These are phyloP conservation scores for Neoscytalidium dimidiatum DNA, from an alignment of 2,329 filamentous ascomycete species.

Conservation along the genomic window DNA sequence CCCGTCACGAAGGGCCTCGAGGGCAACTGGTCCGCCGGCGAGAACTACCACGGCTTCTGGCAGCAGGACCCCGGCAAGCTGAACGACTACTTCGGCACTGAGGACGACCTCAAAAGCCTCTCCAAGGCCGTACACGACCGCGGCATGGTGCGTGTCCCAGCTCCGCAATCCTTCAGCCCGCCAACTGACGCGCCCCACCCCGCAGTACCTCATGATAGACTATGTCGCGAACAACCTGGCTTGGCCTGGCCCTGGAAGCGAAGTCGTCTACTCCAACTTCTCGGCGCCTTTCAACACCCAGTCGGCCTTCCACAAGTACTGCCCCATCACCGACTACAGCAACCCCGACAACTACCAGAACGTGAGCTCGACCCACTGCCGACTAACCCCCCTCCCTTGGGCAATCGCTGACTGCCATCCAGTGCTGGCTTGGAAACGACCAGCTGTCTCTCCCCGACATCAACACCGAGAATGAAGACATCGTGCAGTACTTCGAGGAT, in stretches of 20 bases:
- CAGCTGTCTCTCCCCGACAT: slow-evolving; percentile 26
- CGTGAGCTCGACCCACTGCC: slow-evolving; percentile 23
- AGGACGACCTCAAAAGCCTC: slow-evolving; percentile 49
- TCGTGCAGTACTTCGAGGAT: neutral
- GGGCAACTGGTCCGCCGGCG: slow-evolving; percentile 34
- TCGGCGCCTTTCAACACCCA: slow-evolving; percentile 33
- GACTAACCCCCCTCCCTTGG: neutral
- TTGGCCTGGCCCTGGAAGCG: slow-evolving; percentile 25
- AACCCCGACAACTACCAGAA: slow-evolving; percentile 31
- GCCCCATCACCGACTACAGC: slow-evolving; percentile 27
- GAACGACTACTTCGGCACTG: slow-evolving; percentile 53
- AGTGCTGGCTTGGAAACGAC: slow-evolving; percentile 26
- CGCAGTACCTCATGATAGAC: slow-evolving; percentile 53
- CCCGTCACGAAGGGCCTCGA: slow-evolving; percentile 32
- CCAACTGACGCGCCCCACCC: slow-evolving; percentile 14
- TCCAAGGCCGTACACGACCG: slow-evolving; percentile 46
- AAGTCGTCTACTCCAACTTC: slow-evolving; percentile 25
- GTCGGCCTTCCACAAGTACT: slow-evolving; percentile 33
- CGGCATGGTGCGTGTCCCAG: slow-evolving; percentile 38
- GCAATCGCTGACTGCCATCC: neutral
- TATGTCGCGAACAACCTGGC: slow-evolving; percentile 53
- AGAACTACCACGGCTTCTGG: slow-evolving; percentile 56
- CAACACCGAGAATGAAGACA: slow-evolving; percentile 21
- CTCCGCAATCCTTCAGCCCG: neutral
- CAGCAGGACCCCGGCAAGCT: slow-evolving; percentile 49